phyloP scores from a whole-genome alignment of 257 asterid species.

The Fraxinus excelsior region DNA sequence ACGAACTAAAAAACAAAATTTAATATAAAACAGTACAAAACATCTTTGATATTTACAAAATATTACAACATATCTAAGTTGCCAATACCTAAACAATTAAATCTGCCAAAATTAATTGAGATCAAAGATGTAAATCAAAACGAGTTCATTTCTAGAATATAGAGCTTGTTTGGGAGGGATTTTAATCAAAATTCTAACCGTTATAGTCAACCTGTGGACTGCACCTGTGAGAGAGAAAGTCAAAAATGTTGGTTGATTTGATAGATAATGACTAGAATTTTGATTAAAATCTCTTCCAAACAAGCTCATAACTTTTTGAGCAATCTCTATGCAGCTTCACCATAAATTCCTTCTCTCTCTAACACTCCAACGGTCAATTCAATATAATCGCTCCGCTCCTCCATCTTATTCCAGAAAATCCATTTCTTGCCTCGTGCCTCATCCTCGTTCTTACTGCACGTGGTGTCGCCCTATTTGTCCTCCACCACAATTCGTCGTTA shows the following conservation, averaged over 20 bases:
- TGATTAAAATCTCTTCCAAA: no score
- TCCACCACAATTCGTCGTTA: constrained; percentile 52
- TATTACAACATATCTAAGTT: not conserved
- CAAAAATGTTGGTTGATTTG: no score
- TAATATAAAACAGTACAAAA: not conserved
- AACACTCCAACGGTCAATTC: constrained; percentile 51
- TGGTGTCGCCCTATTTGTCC: constrained; percentile 50
- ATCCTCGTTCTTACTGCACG: constrained; percentile 63
- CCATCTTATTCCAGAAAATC: constrained; percentile 42
- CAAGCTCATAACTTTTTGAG: constrained; percentile 54
- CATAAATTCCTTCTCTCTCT: constrained; percentile 39
- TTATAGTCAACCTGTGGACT: no score
- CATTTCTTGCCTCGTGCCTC: constrained; percentile 54
- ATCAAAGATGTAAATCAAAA: constrained; percentile 27
- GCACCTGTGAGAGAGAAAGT: no score
- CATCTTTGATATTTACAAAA: not conserved
- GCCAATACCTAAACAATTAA: not conserved
- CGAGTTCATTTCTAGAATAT: constrained; percentile 72
- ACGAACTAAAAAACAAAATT: no score
- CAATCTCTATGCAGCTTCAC: constrained; percentile 52
- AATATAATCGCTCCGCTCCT: constrained; percentile 43
- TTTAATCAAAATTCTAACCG: no score
- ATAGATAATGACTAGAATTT: no score
- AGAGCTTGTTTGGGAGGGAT: no score
- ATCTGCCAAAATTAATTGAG: not conserved